Base-by-base conservation (phyloP, 2,329 filamentous ascomycete genomes). In the Blumeria hordei region DNA sequence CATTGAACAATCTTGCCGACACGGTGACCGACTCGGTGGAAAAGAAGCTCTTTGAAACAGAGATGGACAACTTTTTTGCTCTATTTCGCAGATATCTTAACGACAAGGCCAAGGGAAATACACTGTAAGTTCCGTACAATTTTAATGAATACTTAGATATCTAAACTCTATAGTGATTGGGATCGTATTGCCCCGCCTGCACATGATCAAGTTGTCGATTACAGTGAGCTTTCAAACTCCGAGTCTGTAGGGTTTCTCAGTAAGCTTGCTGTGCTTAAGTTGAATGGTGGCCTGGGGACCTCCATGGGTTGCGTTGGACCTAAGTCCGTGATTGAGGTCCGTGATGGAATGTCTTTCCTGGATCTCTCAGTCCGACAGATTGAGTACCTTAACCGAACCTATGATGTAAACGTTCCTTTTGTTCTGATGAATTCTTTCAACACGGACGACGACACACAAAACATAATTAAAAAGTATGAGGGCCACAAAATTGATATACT, bases 341-440 rank as follows among this genome's bases (percentile, higher is more conserved):
- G 92, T 71, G 92, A 98, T 65, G 92, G 92, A 79, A 98, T 96
- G 92, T 98, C 92, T 64, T 98, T 98, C 82, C 78, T 98, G 62
- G 92, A 98, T 72, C 78, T 98, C 65, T 96, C 92, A 18, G 92
- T 98, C 64, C 86, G 92, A 66, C 92, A 98, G 77, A 94, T 98
- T 67, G 92, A 98, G 75, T 93, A 88, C 76, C 83, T 98, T 64
- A 98, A 98, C 83, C 85, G 88, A 70, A 96, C 88, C 61, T 96
- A 95, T 75, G 79, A 84, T 64, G 87, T 93, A 70, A 96, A 95
- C 68, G 92, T 98, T 36, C 92, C 92, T 52, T 95, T 98, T 71
- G 81, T 98, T 62, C 82, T 98, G 64, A 98, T 98, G 92, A 98
- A 98, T 82, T 96, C 92, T 55, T 98, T 98, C 85, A 98, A 98